Percentiles rank a stretch among this genome's conserved stretches.
phyloP scores from a whole-genome alignment of 2,329 filamentous ascomycete species.

The Hymenoscyphus linearis region DNA sequence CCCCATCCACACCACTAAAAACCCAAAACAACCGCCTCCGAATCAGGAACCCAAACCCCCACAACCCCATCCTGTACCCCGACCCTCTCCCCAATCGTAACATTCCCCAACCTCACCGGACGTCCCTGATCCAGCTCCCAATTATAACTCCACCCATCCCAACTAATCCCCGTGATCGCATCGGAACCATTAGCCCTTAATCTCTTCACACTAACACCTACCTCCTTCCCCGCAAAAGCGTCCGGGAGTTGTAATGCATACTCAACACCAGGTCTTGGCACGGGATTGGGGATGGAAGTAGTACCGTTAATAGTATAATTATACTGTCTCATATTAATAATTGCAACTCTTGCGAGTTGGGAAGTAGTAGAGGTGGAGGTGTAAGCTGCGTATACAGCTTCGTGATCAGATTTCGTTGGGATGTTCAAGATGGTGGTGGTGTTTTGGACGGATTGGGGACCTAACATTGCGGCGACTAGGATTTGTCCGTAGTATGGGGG shows the following conservation, averaged over 20 bases:
- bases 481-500: conserved; percentile 60
- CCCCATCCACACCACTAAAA: conserved; percentile 12
- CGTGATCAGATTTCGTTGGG: conserved; percentile 33
- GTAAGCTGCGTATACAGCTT: conserved; percentile 54
- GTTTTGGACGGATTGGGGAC: conserved; percentile 33
- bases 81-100: conserved; percentile 46
- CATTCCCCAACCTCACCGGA: conserved; percentile 49
- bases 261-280: conserved; percentile 30
- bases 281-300: conserved; percentile 23
- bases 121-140: conserved; percentile 49
- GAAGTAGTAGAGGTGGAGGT: conserved; percentile 35
- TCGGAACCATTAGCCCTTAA: conserved; percentile 58
- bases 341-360: conserved; percentile 42
- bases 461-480: conserved; percentile 51
- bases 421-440: conserved; percentile 44
- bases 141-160: conserved; percentile 58
- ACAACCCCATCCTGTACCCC: conserved; percentile 35
- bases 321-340: conserved; percentile 55
- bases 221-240: conserved; percentile 18
- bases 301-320: conserved; percentile 50
- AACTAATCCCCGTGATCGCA: conserved; percentile 56
- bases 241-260: conserved; percentile 40
- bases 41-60: conserved; percentile 38
- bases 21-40: conserved; percentile 33
- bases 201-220: conserved; percentile 41